phyloP scores from a whole-genome alignment of 2,329 filamentous ascomycete genomes.

The Thielaviopsis populi region DNA sequence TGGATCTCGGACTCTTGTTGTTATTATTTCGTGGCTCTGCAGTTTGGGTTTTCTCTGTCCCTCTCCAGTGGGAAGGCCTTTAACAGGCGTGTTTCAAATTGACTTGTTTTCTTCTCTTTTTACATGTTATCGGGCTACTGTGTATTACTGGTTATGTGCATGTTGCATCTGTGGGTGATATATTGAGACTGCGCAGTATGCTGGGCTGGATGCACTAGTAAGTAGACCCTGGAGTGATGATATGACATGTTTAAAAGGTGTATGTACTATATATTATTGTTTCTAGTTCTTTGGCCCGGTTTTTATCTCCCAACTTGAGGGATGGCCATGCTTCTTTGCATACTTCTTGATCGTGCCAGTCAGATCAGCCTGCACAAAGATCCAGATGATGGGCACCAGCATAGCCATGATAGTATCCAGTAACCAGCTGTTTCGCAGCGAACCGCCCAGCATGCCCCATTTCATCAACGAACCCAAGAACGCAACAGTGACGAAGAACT shows the following conservation, averaged over 20 bases:
- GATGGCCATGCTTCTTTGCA: slow-evolving; percentile 43
- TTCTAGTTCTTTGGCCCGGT: slow-evolving; percentile 12
- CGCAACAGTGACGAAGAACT: slow-evolving; percentile 65
- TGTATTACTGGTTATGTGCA: neutral
- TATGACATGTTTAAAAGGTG: no score
- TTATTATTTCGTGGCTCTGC: neutral
- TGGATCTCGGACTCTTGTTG: neutral
- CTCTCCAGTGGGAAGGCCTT: neutral
- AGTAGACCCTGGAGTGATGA: no score
- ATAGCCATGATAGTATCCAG: slow-evolving; percentile 43
- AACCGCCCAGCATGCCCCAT: slow-evolving; percentile 40
- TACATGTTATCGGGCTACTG: neutral
- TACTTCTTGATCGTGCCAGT: slow-evolving; percentile 43
- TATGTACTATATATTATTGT: neutral
- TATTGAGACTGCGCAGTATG: no score
- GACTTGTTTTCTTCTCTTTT: neutral
- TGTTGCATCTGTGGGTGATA: neutral
- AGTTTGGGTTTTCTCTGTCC: neutral
- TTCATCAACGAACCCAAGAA: slow-evolving; percentile 60
- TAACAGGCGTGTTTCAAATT: slow-evolving; percentile 4
- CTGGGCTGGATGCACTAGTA: no score
- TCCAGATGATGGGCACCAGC: slow-evolving; percentile 39
- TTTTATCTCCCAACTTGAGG: slow-evolving; percentile 29
- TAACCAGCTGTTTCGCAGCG: slow-evolving; percentile 43
- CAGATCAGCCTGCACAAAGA: slow-evolving; percentile 42